Evolutionary conservation across 352 stramenopile genomes (phyloP).

Genomic region (Globisporangium radiosum): DNA sequence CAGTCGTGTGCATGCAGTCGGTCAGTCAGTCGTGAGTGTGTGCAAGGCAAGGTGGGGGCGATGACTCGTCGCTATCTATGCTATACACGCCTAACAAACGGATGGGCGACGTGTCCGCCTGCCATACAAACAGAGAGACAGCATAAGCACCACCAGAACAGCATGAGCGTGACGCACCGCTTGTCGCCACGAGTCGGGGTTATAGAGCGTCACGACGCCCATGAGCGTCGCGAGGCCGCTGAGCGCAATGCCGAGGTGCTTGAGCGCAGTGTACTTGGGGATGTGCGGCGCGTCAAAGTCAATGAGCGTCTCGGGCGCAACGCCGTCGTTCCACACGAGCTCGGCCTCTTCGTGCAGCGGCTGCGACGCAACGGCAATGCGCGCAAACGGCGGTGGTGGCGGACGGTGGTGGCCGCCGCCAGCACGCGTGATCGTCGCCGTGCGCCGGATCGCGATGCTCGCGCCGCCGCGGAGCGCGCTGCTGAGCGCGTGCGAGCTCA

Average conservation of each 20-base stretch:
- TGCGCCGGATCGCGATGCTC: conserved; percentile 46
- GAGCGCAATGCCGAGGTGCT: conserved; percentile 54
- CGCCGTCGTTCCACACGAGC: conserved; percentile 85
- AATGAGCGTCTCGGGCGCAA: conserved; percentile 82
- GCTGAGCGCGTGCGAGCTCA: conserved; percentile 61
- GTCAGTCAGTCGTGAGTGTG: neutral
- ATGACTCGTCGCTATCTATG: no score
- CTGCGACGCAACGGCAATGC: conserved; percentile 52
- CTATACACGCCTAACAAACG: no score
- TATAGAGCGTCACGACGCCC: conserved; percentile 72
- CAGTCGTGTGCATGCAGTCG: neutral
- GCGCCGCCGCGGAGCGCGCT: conserved; percentile 53
- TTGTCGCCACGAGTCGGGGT: conserved; percentile 75
- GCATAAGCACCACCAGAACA: neutral
- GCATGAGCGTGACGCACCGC: conserved; percentile 35
- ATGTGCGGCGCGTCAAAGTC: conserved; percentile 87
- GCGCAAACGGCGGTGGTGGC: conserved; percentile 72
- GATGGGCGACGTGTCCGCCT: no score
- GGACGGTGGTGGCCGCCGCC: conserved; percentile 43
- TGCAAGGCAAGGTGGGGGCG: no score
- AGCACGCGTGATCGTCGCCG: conserved; percentile 39
- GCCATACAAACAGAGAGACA: no score
- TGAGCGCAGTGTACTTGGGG: conserved; percentile 65
- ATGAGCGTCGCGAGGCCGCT: conserved; percentile 62
- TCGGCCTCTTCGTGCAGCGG: conserved; percentile 72